Evolutionary conservation across 495 filamentous ascomycete species (phyloP).

Genomic region (Thermothielavioides terrestris): DNA sequence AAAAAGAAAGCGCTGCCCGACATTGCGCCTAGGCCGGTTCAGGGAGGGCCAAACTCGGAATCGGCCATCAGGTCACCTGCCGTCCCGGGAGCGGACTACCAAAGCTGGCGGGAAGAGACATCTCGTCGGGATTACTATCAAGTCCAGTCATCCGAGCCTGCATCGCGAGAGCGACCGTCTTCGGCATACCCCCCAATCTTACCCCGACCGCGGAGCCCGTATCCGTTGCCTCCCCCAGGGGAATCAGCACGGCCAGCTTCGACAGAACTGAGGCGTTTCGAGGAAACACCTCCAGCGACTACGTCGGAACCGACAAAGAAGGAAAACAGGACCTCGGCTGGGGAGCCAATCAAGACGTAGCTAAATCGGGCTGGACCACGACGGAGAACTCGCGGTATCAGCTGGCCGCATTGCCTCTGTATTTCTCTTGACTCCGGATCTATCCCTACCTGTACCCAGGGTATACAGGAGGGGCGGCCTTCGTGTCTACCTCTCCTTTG

Average conservation of each 20-base stretch:
- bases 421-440: neutral
- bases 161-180: neutral
- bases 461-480: neutral
- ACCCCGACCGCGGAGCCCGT: constrained; percentile 14
- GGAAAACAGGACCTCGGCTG: constrained; percentile 4
- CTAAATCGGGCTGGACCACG: neutral
- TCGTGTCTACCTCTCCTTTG: neutral
- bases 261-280: neutral
- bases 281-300: constrained; percentile 9
- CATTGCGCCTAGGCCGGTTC: constrained; percentile 11
- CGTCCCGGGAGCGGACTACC: constrained; percentile 3
- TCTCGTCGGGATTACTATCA: constrained; percentile 2
- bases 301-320: constrained; percentile 5
- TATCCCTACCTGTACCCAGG: neutral
- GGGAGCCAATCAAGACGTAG: constrained; percentile 6
- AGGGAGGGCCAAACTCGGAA: neutral
- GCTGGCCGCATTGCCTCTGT: neutral
- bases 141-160: neutral
- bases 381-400: neutral
- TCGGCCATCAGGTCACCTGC: neutral
- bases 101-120: constrained; percentile 9
- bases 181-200: constrained; percentile 3
- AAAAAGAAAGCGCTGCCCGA: constrained; percentile 9
- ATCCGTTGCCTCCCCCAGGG: constrained; percentile 3
- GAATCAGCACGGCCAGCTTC: constrained; percentile 2